phyloP scores from a whole-genome alignment of 305 asterid genomes.

The Fraxinus greggii region DNA sequence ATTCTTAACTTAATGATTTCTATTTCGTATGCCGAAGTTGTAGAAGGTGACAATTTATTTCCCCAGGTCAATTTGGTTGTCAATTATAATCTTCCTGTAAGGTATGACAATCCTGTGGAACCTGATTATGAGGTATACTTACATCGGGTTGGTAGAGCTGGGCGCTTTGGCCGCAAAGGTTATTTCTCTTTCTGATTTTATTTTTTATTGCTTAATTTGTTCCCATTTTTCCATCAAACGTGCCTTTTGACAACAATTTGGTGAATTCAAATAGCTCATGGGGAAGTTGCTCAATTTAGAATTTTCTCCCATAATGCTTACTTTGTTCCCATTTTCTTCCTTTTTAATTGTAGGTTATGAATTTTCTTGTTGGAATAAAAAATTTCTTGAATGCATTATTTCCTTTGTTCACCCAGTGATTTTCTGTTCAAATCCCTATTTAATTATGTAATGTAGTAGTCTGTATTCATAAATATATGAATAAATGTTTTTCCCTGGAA shows the following conservation, averaged over 20 bases:
- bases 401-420: neutral
- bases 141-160: constrained; percentile 97
- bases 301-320: neutral
- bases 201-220: neutral
- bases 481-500: neutral
- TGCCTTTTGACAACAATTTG: neutral
- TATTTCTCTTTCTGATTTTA: constrained; percentile 2
- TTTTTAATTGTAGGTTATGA: neutral
- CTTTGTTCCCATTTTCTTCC: neutral
- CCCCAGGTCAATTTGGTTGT: constrained; percentile 87
- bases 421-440: neutral
- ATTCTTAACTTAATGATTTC: neutral
- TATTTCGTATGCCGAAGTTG: neutral
- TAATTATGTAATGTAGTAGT: neutral
- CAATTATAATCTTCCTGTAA: constrained; percentile 79
- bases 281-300: neutral
- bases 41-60: constrained; percentile 4
- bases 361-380: neutral
- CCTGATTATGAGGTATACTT: constrained; percentile 90
- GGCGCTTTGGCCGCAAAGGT: constrained; percentile 99
- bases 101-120: constrained; percentile 40
- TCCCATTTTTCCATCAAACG: neutral
- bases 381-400: neutral
- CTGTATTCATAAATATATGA: neutral
- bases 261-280: neutral